A percentile compares a stretch with the other conserved stretches of the same genome.
Conservation (phyloP, 2,329 filamentous ascomycete genomes). For the Aspergillus japonicus region DNA sequence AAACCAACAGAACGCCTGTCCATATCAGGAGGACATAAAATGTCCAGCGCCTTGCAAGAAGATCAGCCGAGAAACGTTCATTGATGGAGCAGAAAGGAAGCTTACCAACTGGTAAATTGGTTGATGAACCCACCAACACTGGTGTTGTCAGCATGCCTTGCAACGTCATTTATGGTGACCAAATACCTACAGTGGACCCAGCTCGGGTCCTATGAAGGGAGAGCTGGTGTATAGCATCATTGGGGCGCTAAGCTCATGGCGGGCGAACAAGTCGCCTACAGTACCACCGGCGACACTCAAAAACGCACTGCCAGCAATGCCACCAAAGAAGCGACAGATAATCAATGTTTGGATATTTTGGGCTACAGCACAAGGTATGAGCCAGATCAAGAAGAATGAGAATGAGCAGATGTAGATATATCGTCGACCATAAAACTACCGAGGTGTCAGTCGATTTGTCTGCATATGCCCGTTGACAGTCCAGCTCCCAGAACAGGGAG, state of each 20-base stretch:
- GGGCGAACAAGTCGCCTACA: constrained; percentile 74
- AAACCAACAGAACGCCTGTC: constrained; percentile 62
- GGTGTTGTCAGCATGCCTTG: constrained; percentile 33
- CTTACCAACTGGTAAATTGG: constrained; percentile 63
- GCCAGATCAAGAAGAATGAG: constrained; percentile 71
- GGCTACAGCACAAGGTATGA: constrained; percentile 80
- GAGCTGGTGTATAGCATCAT: constrained; percentile 77
- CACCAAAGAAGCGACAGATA: constrained; percentile 69
- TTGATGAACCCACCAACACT: constrained; percentile 76
- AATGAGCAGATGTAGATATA: constrained; percentile 78
- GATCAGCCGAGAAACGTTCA: not conserved
- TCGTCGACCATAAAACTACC: constrained; percentile 74
- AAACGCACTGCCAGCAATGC: constrained; percentile 52
- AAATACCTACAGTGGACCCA: constrained; percentile 51
- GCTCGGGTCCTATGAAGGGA: constrained; percentile 58
- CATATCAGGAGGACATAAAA: constrained; percentile 85
- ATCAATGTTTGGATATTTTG: constrained; percentile 78
- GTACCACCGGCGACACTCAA: constrained; percentile 76
- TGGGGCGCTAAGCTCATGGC: constrained; percentile 68
- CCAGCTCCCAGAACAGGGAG: not conserved
- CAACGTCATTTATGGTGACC: not conserved
- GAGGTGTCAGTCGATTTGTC: constrained; percentile 3
- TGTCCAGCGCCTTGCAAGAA: constrained; percentile 62
- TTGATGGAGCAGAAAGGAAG: not conserved
- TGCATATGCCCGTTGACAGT: not conserved